Base-by-base conservation (phyloP, 345 rosid species). In the Acer yangbiense region DNA sequence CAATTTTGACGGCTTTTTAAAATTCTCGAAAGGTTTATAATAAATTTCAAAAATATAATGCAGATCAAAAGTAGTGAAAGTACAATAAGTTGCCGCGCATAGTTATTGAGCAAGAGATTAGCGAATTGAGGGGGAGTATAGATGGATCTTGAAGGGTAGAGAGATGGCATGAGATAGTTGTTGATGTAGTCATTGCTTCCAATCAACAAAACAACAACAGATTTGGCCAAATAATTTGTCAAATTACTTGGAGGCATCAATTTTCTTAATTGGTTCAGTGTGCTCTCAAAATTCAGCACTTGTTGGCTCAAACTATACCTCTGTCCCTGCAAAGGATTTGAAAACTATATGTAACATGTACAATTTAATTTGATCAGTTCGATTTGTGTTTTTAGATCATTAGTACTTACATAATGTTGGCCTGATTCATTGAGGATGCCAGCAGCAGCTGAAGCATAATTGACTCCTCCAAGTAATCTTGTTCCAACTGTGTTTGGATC, bases 161-260 rank as follows among this genome's bases (percentile, higher is more conserved):
- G 63, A 48, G 79, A 72, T 14, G 98, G 94, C 91, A 93, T 69
- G 78, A 97, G 95, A 79, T 90, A 97, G 86, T 93, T 97, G 89
- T 93, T 90, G 86, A 94, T 90, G 86, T 97, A 97, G 83, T 97
- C 98, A 80, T 93, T 94, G 82, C 98, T 94, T 48, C 98, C 98
- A 67, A 97, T 87, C 46, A 87, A 89, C 69, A 92, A 72, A 81
- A 95, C 65, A 21, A 84, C 89, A 1, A 90, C 46, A 35, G 97
- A 88, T 79, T 71, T 89, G 3, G 85, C 77, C 3, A 92, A 71
- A 78, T 87, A 92, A 23, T 79, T 80, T 0, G 86, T 84, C 66
- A 90, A 66, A 65, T 88, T 87, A 10, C 78, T 78, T 23, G 87
- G 83, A 2, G 84, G 87, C 78, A 91, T 74, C 85, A 88, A 78